A percentile compares a stretch with the other conserved stretches of the same genome.
These are phyloP conservation scores for Saccharomycopsis javanensis DNA, from an alignment of 805 yeast species.

Conservation along the genomic window DNA sequence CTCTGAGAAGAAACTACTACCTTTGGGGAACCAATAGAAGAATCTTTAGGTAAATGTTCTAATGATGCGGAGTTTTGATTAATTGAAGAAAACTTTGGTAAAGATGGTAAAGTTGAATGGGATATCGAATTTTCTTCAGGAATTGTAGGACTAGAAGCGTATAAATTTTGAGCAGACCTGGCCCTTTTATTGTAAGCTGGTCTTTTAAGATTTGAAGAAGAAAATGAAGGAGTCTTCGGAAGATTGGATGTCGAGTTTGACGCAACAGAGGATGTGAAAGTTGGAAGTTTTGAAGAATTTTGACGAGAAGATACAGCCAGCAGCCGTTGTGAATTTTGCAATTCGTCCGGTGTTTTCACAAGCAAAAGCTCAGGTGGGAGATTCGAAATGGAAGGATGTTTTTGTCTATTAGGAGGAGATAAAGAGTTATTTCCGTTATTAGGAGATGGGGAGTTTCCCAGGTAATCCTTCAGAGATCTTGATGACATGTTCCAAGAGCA, in stretches of 20 bases:
- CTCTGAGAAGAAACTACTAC: not conserved
- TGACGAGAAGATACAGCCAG: not conserved
- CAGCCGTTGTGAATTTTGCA: not conserved
- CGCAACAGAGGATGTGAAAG: not conserved
- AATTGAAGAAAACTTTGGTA: conserved; percentile 9
- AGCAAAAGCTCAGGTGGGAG: not conserved
- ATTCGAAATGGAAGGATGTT: not conserved
- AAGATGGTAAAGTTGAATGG: conserved; percentile 7
- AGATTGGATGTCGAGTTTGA: not conserved
- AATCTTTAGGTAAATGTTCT: not conserved
- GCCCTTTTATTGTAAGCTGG: conserved; percentile 2
- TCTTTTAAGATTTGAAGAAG: not conserved
- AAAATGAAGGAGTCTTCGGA: not conserved
- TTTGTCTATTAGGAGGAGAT: not conserved
- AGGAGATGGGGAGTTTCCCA: not conserved
- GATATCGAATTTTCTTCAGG: conserved; percentile 12
- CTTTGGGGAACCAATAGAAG: not conserved
- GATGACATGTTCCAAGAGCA: too few species aligned
- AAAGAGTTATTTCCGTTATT: not conserved
- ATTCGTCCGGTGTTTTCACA: not conserved
- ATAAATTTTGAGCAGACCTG: conserved; percentile 7
- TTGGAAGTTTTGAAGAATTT: not conserved
- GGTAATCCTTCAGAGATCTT: not conserved
- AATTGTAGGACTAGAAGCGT: conserved; percentile 4
- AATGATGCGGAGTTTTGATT: not conserved